These are phyloP conservation scores for Sicyos baderoa DNA, from an alignment of 306 rosid species.

Conservation along the genomic window DNA sequence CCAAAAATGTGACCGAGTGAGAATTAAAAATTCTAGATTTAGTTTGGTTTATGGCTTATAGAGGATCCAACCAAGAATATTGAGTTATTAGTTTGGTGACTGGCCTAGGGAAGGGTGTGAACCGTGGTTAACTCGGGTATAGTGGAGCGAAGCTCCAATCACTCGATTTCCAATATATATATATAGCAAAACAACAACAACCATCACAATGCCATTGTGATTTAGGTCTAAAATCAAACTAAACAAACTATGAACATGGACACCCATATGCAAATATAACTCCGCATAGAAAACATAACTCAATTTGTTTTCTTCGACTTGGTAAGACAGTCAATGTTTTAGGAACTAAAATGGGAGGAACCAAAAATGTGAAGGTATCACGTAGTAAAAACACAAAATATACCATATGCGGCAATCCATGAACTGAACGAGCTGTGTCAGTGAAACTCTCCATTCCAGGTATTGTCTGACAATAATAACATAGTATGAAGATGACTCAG, in stretches of 20 bases:
- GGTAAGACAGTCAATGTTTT: neutral
- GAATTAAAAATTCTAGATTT: neutral
- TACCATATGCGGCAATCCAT: slow-evolving; percentile 96
- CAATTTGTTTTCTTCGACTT: neutral
- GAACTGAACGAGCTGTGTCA: slow-evolving; percentile 58
- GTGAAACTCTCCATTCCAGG: slow-evolving; percentile 83
- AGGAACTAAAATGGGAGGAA: no score
- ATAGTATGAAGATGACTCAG: neutral
- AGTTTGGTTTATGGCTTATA: neutral
- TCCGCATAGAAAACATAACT: neutral
- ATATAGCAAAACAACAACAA: neutral
- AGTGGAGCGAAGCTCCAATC: no score
- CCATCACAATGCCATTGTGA: neutral
- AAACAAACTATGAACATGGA: neutral
- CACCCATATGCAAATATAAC: neutral
- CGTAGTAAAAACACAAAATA: neutral
- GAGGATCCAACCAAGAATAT: neutral
- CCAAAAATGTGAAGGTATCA: no score
- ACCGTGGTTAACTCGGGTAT: no score
- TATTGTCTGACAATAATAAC: slow-evolving; percentile 51
- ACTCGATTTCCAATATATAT: no score
- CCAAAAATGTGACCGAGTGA: neutral
- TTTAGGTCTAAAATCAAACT: neutral
- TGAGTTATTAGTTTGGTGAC: no score
- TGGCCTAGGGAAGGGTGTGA: no score